Conservation (phyloP, 176 grass and related monocot genomes). For the Melocanna baccifera region DNA sequence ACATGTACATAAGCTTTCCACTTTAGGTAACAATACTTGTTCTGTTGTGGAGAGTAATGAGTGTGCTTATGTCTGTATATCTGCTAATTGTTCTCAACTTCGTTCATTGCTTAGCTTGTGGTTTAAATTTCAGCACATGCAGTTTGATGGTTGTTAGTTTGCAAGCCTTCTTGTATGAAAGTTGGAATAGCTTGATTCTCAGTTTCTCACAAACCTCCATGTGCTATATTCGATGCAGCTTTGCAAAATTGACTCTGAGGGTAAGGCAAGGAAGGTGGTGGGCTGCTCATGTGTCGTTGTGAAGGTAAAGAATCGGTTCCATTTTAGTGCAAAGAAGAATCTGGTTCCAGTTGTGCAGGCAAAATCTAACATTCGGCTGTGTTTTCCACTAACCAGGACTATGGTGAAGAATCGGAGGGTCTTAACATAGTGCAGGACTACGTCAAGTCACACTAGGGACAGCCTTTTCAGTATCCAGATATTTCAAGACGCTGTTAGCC, state of each 20-base stretch:
- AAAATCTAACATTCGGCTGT: not conserved
- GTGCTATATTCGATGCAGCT: constrained; percentile 26
- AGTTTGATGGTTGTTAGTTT: not conserved
- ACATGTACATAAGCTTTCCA: not conserved
- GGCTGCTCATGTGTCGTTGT: constrained; percentile 56
- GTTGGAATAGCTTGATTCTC: not conserved
- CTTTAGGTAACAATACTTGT: no score
- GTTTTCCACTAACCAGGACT: constrained; percentile 44
- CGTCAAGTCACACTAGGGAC: constrained; percentile 52
- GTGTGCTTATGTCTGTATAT: not conserved
- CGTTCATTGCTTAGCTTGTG: not conserved
- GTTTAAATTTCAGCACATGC: not conserved
- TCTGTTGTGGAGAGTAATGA: no score
- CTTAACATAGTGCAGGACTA: constrained; percentile 57
- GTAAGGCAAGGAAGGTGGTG: constrained; percentile 59
- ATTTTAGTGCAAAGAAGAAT: not conserved
- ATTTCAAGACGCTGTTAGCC: not conserved
- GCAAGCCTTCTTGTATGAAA: not conserved
- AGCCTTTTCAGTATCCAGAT: not conserved
- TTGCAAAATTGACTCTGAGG: constrained; percentile 67
- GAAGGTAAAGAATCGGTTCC: constrained; percentile 35
- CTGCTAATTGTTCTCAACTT: not conserved
- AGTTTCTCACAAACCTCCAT: not conserved
- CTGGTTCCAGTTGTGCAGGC: not conserved
- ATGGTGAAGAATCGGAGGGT: constrained; percentile 59